Conservation (phyloP, 2,329 filamentous ascomycete species). For the Beauveria sp. region DNA sequence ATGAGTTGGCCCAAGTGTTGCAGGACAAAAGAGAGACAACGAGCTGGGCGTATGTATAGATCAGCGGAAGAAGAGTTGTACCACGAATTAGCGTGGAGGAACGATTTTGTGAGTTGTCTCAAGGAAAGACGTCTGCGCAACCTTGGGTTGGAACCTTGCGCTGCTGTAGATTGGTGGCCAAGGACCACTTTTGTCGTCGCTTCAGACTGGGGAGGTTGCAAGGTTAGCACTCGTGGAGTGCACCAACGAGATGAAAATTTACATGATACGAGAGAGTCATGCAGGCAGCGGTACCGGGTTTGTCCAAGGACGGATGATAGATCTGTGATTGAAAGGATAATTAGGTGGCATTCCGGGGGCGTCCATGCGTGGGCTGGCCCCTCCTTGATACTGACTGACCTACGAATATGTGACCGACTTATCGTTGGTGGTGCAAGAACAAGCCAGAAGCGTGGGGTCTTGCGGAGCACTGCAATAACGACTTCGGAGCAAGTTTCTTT, state of each 20-base stretch:
- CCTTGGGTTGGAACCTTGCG: not conserved
- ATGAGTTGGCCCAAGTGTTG: not conserved
- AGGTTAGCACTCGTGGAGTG: constrained; percentile 8
- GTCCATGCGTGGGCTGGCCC: constrained; percentile 1
- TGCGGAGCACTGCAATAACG: constrained; percentile 6
- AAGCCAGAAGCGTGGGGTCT: constrained; percentile 3
- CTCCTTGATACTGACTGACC: constrained; percentile 10
- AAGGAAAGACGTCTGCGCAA: constrained; percentile 4
- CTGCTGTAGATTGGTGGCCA: not conserved
- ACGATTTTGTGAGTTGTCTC: constrained; percentile 3
- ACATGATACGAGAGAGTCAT: constrained; percentile 6
- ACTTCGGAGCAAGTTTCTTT: constrained; percentile 1
- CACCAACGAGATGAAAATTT: not conserved
- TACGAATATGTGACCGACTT: constrained; percentile 2
- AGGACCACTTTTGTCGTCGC: constrained; percentile 8
- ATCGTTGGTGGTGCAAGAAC: constrained; percentile 3
- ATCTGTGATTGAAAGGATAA: constrained; percentile 6
- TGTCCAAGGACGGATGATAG: not conserved
- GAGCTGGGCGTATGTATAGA: not conserved
- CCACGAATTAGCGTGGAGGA: not conserved
- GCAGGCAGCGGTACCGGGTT: not conserved
- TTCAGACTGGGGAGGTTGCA: constrained; percentile 4
- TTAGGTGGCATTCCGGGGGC: constrained; percentile 8
- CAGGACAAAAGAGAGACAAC: not conserved
- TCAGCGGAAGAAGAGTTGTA: not conserved